These are phyloP conservation scores for Amanita subjunquillea DNA, from an alignment of 768 basidiomycete genomes.

Conservation along the genomic window DNA sequence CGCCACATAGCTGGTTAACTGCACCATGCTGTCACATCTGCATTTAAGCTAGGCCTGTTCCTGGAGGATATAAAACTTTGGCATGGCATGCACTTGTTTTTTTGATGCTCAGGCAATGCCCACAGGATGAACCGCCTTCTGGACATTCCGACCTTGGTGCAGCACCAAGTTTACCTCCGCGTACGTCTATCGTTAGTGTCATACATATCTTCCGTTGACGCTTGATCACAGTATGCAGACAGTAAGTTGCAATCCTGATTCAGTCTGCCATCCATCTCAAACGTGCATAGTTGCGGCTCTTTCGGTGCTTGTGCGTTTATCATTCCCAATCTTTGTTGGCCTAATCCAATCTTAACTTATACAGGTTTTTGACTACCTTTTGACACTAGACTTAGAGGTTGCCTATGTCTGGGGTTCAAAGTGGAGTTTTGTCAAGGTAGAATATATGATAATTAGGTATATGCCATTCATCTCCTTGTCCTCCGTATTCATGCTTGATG, in stretches of 20 bases:
- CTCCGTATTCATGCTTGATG: not conserved
- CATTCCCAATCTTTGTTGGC: not conserved
- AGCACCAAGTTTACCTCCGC: not conserved
- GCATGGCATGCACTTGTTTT: not conserved
- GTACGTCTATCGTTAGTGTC: not conserved
- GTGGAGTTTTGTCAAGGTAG: slow-evolving; percentile 1
- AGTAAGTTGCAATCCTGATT: not conserved
- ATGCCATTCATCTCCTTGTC: not conserved
- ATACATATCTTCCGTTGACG: not conserved
- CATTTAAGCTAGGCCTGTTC: not conserved
- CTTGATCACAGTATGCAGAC: not conserved
- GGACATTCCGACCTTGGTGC: not conserved
- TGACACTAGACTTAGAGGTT: slow-evolving; percentile 1
- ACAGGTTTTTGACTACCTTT: not conserved
- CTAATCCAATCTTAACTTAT: not conserved
- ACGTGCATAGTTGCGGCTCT: not conserved
- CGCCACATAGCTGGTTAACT: not conserved
- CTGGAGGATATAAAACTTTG: not conserved
- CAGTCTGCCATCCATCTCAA: not conserved
- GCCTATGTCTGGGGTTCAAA: slow-evolving; percentile 1
- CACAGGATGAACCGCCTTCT: not conserved
- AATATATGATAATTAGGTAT: slow-evolving; percentile 1
- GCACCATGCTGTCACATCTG: not conserved
- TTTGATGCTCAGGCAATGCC: not conserved
- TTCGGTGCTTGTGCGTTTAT: not conserved